phyloP scores from a whole-genome alignment of 2,329 filamentous ascomycete species.

The Dothistroma septosporum region DNA sequence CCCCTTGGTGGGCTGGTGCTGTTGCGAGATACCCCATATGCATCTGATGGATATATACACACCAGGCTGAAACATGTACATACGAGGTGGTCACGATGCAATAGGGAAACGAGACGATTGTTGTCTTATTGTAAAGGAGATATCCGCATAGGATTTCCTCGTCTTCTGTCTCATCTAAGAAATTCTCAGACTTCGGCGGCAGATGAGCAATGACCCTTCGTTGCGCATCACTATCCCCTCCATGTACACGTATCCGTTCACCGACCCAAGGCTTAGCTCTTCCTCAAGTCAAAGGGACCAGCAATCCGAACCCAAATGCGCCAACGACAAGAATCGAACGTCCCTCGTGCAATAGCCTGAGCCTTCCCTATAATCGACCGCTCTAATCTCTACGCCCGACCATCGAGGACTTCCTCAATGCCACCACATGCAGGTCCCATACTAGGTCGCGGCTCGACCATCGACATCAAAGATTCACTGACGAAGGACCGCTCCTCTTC shows the following conservation, averaged over 20 bases:
- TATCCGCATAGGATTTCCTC: not conserved
- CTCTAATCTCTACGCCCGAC: conserved; percentile 12
- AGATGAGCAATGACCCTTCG: no score
- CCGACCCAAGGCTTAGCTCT: not conserved
- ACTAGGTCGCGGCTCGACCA: conserved; percentile 33
- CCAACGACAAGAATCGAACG: conserved; percentile 6
- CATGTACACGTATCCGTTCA: not conserved
- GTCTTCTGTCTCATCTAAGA: no score
- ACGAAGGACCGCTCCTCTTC: conserved; percentile 29
- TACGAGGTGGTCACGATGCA: not conserved
- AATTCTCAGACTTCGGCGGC: no score
- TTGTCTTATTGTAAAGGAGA: not conserved
- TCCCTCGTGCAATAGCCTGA: not conserved
- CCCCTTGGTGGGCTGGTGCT: not conserved
- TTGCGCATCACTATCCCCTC: not conserved
- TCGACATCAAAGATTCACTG: conserved; percentile 20
- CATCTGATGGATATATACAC: not conserved
- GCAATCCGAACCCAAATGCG: not conserved
- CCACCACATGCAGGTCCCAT: conserved; percentile 25
- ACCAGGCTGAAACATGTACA: not conserved
- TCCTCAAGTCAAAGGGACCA: not conserved
- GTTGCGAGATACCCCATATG: not conserved
- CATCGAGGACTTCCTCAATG: conserved; percentile 34
- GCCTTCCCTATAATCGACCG: not conserved
- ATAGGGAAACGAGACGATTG: not conserved